phyloP scores from a whole-genome alignment of 1,284 basidiomycete genomes.

The Melampsora americana region DNA sequence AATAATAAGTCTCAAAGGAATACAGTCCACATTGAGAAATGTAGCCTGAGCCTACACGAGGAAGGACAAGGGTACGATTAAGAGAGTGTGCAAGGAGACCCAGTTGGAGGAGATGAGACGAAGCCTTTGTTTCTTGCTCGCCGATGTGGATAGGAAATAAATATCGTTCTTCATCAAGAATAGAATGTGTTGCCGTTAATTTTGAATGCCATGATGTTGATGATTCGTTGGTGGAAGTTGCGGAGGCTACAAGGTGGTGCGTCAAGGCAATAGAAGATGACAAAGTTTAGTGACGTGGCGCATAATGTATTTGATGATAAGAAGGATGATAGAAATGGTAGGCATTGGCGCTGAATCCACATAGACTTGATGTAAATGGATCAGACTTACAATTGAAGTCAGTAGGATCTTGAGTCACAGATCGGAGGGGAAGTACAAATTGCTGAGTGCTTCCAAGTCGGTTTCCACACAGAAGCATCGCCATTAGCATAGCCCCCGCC shows the following conservation, averaged over 20 bases:
- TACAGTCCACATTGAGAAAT: constrained; percentile 48
- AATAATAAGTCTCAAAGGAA: constrained; percentile 52
- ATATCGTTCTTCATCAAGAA: not conserved
- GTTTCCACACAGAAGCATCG: not conserved
- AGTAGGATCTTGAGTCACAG: not conserved
- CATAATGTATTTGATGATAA: no score
- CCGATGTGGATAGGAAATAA: not conserved
- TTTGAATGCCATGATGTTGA: no score
- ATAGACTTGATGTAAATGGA: no score
- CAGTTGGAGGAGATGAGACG: constrained; percentile 51
- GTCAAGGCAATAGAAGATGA: no score
- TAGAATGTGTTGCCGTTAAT: not conserved
- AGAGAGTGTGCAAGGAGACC: constrained; percentile 50
- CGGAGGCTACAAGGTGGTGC: no score
- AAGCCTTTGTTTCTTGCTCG: constrained; percentile 52
- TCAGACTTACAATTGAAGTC: no score
- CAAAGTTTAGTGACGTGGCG: no score
- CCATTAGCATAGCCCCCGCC: not conserved
- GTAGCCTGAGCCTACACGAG: constrained; percentile 50
- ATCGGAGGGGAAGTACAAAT: not conserved
- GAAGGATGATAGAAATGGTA: no score
- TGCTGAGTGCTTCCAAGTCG: not conserved
- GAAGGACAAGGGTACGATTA: constrained; percentile 52
- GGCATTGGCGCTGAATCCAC: no score
- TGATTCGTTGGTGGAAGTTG: no score